A percentile compares a stretch with the other conserved stretches of the same genome.
phyloP scores from a whole-genome alignment of 306 rosid genomes.

The Glycine latifolia region DNA sequence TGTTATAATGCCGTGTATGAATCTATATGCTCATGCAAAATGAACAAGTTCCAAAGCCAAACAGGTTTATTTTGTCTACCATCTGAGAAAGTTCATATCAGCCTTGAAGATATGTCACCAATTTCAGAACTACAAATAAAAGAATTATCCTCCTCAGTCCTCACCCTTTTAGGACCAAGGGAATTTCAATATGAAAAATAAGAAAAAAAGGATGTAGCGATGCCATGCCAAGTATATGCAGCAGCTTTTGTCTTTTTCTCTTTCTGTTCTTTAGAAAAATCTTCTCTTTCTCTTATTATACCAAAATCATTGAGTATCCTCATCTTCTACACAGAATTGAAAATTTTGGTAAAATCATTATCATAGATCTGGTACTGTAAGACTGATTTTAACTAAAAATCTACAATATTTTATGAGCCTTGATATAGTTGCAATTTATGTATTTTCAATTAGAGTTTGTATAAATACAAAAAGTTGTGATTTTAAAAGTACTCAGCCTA shows the following conservation, averaged over 20 bases:
- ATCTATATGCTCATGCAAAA: conserved; percentile 4
- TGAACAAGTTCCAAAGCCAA: background rate
- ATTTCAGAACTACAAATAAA: background rate
- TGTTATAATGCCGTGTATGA: background rate
- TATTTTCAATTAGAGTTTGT: background rate
- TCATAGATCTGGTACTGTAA: background rate
- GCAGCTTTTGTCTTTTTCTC: background rate
- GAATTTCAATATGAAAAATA: background rate
- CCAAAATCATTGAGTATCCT: background rate
- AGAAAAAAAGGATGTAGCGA: background rate
- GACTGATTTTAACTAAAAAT: background rate
- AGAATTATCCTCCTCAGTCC: background rate
- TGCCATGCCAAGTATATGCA: background rate
- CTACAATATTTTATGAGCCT: background rate
- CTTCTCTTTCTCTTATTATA: background rate
- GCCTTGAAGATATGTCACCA: background rate
- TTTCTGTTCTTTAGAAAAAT: background rate
- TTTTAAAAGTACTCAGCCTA: background rate
- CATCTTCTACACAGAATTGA: background rate
- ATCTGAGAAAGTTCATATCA: background rate
- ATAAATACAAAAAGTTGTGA: background rate
- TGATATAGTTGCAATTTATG: background rate
- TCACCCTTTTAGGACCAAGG: background rate
- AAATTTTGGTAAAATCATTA: background rate
- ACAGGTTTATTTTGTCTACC: background rate